Evolutionary conservation across 345 rosid species (phyloP).

Genomic region (Brassica nigra): DNA sequence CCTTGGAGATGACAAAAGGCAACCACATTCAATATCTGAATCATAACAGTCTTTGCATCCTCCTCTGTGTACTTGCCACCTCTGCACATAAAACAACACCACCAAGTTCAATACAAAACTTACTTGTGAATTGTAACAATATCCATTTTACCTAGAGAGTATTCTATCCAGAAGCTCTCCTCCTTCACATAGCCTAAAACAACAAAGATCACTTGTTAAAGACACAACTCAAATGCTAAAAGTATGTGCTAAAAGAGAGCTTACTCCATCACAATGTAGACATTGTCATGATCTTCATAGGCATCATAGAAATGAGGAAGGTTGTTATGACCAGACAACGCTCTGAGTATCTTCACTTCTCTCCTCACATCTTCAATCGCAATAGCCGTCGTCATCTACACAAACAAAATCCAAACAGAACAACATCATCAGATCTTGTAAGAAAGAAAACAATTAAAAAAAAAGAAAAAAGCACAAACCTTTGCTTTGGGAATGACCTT

Average conservation of each 20-base stretch:
- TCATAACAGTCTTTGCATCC: constrained; percentile 91
- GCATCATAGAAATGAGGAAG: constrained; percentile 89
- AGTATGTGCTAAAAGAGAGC: constrained; percentile 24
- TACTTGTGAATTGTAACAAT: not conserved
- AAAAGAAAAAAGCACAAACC: constrained; percentile 38
- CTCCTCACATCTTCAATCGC: constrained; percentile 98
- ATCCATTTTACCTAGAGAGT: constrained; percentile 71
- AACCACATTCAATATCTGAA: constrained; percentile 86
- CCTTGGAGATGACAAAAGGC: constrained; percentile 98
- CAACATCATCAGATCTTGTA: not conserved
- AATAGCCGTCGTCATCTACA: constrained; percentile 95
- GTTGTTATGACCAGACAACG: constrained; percentile 82
- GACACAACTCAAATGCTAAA: not conserved
- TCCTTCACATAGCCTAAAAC: constrained; percentile 87
- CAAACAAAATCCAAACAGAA: constrained; percentile 19
- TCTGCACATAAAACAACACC: constrained; percentile 45
- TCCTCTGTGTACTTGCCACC: constrained; percentile 98
- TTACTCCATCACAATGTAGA: constrained; percentile 98
- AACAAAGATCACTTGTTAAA: constrained; percentile 20
- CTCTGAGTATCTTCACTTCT: constrained; percentile 87
- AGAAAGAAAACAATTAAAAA: too few species aligned
- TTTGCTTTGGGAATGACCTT: constrained; percentile 91
- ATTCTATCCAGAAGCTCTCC: constrained; percentile 98
- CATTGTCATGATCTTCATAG: constrained; percentile 82
- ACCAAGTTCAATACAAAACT: not conserved